These are phyloP conservation scores for Lactifluus volemus DNA, from an alignment of 768 basidiomycete genomes.

Conservation along the genomic window DNA sequence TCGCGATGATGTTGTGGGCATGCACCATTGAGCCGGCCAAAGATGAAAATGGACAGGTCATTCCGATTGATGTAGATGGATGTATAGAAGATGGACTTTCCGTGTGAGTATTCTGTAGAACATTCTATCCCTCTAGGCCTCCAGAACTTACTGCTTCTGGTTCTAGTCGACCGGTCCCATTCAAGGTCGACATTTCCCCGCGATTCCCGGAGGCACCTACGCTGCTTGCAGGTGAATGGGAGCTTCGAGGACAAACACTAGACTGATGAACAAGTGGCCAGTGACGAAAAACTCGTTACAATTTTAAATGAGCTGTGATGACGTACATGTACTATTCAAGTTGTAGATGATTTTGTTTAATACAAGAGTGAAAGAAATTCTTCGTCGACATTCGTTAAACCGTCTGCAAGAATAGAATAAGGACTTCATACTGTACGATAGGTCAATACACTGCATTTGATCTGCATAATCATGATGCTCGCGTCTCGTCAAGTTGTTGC, in stretches of 20 bases:
- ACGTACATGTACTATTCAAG: neutral
- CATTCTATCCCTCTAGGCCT: neutral
- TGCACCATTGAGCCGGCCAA: neutral
- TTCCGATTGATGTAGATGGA: constrained; percentile 11
- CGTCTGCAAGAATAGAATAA: neutral
- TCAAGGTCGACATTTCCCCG: constrained; percentile 5
- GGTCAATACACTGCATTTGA: too few species aligned
- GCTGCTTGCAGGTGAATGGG: constrained; percentile 1
- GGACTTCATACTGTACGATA: too few species aligned
- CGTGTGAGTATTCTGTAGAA: neutral
- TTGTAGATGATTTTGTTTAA: neutral
- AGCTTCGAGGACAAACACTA: neutral
- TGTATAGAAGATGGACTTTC: constrained; percentile 11
- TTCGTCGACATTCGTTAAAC: neutral
- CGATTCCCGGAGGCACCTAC: constrained; percentile 14
- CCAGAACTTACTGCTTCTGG: neutral
- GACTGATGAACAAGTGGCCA: neutral
- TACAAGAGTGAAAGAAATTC: neutral
- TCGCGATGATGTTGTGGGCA: constrained; percentile 8
- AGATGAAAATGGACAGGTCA: neutral
- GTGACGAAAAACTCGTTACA: neutral
- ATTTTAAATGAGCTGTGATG: neutral
- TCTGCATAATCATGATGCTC: too few species aligned
- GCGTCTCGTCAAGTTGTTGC: too few species aligned
- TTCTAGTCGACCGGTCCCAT: constrained; percentile 10